A percentile compares a stretch with the other conserved stretches of the same genome.
Conservation (phyloP, 306 rosid genomes). For the Castanea crenata region DNA sequence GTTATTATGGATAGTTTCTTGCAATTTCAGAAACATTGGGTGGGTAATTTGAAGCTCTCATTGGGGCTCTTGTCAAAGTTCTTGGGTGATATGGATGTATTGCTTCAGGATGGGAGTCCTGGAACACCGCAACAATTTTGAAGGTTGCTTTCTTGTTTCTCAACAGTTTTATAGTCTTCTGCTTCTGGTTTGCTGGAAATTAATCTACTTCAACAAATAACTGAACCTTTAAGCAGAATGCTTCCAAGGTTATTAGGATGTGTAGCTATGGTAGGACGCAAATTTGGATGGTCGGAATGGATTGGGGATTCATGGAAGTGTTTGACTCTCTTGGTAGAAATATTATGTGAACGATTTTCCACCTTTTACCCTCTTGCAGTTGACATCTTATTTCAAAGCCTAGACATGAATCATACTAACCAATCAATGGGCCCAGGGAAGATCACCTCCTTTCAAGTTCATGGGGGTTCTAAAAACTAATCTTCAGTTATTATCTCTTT, state of each 20-base stretch:
- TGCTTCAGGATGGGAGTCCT: conserved; percentile 82
- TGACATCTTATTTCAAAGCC: conserved; percentile 72
- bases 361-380: conserved; percentile 60
- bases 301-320: conserved; percentile 90
- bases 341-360: conserved; percentile 72
- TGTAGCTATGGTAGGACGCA: conserved; percentile 74
- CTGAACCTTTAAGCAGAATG: conserved; percentile 65
- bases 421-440: conserved; percentile 44
- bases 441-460: conserved; percentile 69
- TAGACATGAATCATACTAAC: conserved; percentile 45
- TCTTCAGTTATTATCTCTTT: conserved; percentile 81
- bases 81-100: conserved; percentile 91
- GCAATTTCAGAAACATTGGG: conserved; percentile 97
- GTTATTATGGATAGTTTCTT: conserved; percentile 80
- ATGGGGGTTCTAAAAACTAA: conserved; percentile 87
- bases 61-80: conserved; percentile 76
- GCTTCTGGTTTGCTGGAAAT: conserved; percentile 93
- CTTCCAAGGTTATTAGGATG: conserved; percentile 76
- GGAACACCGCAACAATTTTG: conserved; percentile 77
- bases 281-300: conserved; percentile 96
- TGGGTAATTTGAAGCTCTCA: conserved; percentile 75
- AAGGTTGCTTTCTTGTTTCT: conserved; percentile 80
- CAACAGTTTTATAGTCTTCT: conserved; percentile 75
- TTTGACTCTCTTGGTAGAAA: conserved; percentile 89
- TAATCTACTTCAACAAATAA: conserved; percentile 77